phyloP scores from a whole-genome alignment of 345 rosid genomes.

The Eutrema japonicum region DNA sequence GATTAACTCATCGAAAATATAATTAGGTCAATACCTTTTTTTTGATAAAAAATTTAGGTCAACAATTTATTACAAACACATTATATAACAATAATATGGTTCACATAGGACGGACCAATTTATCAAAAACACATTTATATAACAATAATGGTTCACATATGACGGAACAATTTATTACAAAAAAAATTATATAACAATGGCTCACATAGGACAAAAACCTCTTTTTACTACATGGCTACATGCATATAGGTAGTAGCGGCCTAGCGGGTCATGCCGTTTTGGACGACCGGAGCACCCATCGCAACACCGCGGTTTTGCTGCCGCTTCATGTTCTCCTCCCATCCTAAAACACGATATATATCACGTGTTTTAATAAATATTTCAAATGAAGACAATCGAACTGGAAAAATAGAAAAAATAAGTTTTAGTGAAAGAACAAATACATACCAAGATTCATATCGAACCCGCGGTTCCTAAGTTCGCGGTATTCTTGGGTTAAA shows the following conservation, averaged over 20 bases:
- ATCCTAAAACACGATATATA: conserved; percentile 1
- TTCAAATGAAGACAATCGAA: not conserved
- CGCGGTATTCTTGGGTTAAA: conserved; percentile 51
- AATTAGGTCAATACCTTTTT: too few species aligned
- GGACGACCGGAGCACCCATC: conserved; percentile 22
- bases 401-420: not conserved
- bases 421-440: too few species aligned
- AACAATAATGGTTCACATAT: too few species aligned
- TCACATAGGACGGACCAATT: too few species aligned
- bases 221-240: not conserved
- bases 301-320: not conserved
- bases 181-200: not conserved
- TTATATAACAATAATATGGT: too few species aligned
- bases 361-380: not conserved
- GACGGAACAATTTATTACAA: too few species aligned
- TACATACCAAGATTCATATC: conserved; percentile 45
- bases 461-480: conserved; percentile 48
- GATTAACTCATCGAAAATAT: too few species aligned
- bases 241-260: not conserved
- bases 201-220: not conserved
- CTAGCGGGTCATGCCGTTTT: conserved; percentile 16
- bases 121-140: too few species aligned
- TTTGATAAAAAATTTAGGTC: too few species aligned
- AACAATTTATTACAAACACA: too few species aligned
- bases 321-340: conserved; percentile 9